Percentiles rank a stretch among this genome's conserved stretches.
phyloP scores from a whole-genome alignment of 495 filamentous ascomycete species.

The Entonaema liquescens region DNA sequence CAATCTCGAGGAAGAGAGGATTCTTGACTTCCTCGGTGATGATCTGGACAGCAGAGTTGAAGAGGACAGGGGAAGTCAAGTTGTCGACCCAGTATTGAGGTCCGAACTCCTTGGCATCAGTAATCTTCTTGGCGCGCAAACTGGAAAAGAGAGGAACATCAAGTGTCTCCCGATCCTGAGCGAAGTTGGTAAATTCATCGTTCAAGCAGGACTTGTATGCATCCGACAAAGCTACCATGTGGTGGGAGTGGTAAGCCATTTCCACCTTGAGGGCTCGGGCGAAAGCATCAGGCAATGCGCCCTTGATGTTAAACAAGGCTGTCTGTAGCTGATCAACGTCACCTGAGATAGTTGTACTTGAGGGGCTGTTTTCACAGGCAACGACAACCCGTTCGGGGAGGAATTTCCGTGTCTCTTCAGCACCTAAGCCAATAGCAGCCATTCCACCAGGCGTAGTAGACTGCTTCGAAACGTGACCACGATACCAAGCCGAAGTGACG shows the following conservation, averaged over 20 bases:
- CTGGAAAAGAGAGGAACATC: not conserved
- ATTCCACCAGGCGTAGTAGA: conserved; percentile 41
- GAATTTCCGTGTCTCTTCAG: not conserved
- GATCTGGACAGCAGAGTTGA: not conserved
- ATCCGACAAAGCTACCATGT: not conserved
- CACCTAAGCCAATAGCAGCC: conserved; percentile 44
- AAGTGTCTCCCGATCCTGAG: not conserved
- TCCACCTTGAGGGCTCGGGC: not conserved
- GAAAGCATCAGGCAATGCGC: not conserved
- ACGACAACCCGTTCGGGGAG: conserved; percentile 23
- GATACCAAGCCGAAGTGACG: conserved; percentile 41
- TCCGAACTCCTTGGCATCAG: not conserved
- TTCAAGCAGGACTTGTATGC: not conserved
- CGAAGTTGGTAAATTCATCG: not conserved
- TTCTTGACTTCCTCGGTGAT: conserved; percentile 20
- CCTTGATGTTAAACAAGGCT: not conserved
- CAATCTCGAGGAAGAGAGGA: conserved; percentile 59
- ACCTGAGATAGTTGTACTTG: conserved; percentile 49
- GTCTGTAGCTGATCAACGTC: conserved; percentile 12
- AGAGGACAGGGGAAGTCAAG: not conserved
- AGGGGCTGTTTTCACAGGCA: conserved; percentile 52
- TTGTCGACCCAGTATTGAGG: conserved; percentile 2
- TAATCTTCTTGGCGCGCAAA: not conserved
- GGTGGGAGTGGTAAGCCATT: not conserved
- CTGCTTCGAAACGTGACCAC: conserved; percentile 26